A percentile compares a stretch with the other conserved stretches of the same genome.
Evolutionary conservation across 148 eudicot species (phyloP).

Genomic region (Spergularia bocconei): DNA sequence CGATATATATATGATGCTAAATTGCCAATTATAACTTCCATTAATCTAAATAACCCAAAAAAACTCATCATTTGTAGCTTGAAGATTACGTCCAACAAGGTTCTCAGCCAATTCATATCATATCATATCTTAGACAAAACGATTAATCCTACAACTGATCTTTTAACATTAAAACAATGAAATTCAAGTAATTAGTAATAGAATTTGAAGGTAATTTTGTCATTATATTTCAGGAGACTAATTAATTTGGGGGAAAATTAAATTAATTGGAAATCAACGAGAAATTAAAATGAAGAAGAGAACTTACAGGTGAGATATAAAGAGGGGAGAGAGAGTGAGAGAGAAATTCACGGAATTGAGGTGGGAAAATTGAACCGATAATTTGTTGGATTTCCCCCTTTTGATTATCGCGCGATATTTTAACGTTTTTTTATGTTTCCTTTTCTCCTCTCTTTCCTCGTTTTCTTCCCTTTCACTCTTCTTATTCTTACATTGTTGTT

Average conservation of each 20-base stretch:
- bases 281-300: constrained; percentile 3
- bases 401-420: constrained; percentile 30
- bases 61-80: too few species aligned
- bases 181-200: neutral
- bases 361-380: constrained; percentile 10
- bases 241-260: neutral
- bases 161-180: too few species aligned
- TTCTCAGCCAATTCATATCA: too few species aligned
- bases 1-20: too few species aligned
- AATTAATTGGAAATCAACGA: constrained; percentile 5
- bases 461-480: neutral
- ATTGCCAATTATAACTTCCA: too few species aligned
- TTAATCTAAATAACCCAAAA: too few species aligned
- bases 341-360: neutral
- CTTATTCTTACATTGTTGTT: too few species aligned
- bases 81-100: too few species aligned
- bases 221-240: neutral
- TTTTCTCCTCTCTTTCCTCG: neutral
- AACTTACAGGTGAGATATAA: constrained; percentile 30
- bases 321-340: neutral
- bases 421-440: neutral
- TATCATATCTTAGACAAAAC: too few species aligned
- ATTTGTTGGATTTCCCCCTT: constrained; percentile 7
- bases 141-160: too few species aligned
- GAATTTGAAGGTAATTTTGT: neutral